Evolutionary conservation across 257 asterid species (phyloP), one percentile per base, ranked within the genome.

Genomic region (Rhazya stricta): DNA sequence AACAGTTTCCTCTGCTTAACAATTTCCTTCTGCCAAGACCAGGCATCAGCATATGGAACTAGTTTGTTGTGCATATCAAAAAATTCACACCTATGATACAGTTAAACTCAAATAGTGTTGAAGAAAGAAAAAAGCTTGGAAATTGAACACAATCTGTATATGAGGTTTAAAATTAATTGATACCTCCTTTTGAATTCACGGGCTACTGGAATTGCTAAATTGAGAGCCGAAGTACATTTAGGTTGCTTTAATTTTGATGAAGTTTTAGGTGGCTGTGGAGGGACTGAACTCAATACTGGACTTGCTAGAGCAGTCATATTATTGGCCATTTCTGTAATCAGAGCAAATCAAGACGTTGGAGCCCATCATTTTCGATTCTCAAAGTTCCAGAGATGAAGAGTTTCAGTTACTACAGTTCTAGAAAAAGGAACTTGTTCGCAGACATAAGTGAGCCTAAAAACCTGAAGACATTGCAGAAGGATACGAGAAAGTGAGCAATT

Each of bases 11-110:
- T 89, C 84, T 88, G 81, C 27, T 82, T 72, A 39, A 92, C 97
- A 58, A 92, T 84, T 41, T 84, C 83, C 60, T 91, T 91, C 82
- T 95, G 97, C 97, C 92, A 92, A 60, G 93, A 83, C 98, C 98
- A 95, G 3, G 96, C 92, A 79, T 95, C 86, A 23, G 77, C 85
- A 81, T 91, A 92, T 11, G 97, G 95, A 8, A 92, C 90, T 73
- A 90, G 76, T 76, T 89, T 91, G 29, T 79, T 80, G 80, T 88
- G 93, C 84, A 86, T 61, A 75, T 91, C 92, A 69, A 87, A 89
- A 11, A 85, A 87, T 79, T 84, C 86, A 77, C 93, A 85, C 80
- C 96, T 88, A 71, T 29, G 13, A 61, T 43, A 29, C 54, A 45
- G 15, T 19, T 60, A 65, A 27, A 54, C 25, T 37, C n/a, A 71